Conservation (phyloP, 106 monocot genomes). For the Xerophyta viscosa region DNA sequence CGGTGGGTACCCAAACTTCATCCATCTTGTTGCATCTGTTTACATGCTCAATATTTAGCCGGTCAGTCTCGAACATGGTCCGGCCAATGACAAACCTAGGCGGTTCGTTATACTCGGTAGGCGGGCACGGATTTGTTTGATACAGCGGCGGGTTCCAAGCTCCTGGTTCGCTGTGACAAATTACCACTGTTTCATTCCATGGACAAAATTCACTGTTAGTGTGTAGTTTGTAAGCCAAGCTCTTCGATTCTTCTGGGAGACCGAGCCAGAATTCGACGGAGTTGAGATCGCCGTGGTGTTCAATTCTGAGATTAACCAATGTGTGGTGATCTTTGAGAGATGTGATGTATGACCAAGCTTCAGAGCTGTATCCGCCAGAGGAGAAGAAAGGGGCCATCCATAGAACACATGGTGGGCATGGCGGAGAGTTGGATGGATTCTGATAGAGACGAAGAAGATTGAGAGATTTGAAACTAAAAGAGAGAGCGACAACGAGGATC, state of each 20-base stretch:
- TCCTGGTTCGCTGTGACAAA: conserved; percentile 73
- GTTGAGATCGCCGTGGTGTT: conserved; percentile 42
- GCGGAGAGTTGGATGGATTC: neutral
- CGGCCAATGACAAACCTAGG: conserved; percentile 44
- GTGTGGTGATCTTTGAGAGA: conserved; percentile 8
- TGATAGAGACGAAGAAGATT: neutral
- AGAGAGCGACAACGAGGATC: too few species aligned
- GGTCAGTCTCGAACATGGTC: conserved; percentile 73
- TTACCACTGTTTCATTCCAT: conserved; percentile 34
- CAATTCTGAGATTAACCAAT: conserved; percentile 9
- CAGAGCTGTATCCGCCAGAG: conserved; percentile 68
- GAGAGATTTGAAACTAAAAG: too few species aligned
- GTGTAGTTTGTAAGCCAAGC: conserved; percentile 21
- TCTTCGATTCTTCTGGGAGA: conserved; percentile 19
- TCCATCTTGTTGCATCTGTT: conserved; percentile 49
- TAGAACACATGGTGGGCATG: conserved; percentile 68
- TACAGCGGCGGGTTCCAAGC: conserved; percentile 62
- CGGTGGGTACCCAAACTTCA: conserved; percentile 57
- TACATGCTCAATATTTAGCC: conserved; percentile 41
- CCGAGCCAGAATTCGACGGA: conserved; percentile 48
- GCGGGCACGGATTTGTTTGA: conserved; percentile 49
- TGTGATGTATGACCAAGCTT: conserved; percentile 60
- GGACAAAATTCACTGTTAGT: too few species aligned
- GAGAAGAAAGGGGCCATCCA: conserved; percentile 82
- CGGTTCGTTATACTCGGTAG: conserved; percentile 30